phyloP scores from a whole-genome alignment of 257 asterid genomes.

The Penstemon davidsonii region DNA sequence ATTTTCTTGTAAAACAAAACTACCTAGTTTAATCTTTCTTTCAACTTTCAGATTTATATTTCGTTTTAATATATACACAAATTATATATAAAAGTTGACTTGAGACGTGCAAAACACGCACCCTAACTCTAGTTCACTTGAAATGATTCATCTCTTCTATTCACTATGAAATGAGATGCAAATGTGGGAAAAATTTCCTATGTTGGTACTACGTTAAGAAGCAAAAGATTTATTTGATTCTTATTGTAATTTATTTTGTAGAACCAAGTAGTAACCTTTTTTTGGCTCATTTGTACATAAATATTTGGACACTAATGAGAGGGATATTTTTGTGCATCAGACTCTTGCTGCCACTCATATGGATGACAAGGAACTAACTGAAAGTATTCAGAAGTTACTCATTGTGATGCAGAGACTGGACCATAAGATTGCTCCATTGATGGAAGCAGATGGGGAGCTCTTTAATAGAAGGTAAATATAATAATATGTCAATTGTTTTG shows the following conservation, averaged over 20 bases:
- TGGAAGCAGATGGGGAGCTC: constrained; percentile 83
- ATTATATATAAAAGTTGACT: neutral
- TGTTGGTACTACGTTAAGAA: neutral
- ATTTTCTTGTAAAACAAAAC: too few species aligned
- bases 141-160: neutral
- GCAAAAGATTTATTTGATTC: neutral
- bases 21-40: too few species aligned
- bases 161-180: neutral
- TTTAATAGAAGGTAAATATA: constrained; percentile 56
- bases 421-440: constrained; percentile 72
- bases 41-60: neutral
- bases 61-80: neutral
- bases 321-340: constrained; percentile 37
- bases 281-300: neutral
- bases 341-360: constrained; percentile 84
- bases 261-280: neutral
- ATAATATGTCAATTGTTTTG: constrained; percentile 5
- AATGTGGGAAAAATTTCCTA: neutral
- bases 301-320: constrained; percentile 1
- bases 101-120: neutral
- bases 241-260: neutral
- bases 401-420: constrained; percentile 85
- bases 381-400: constrained; percentile 86
- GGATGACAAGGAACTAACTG: constrained; percentile 75
- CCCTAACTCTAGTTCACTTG: constrained; percentile 16